Base-by-base conservation (phyloP, 306 rosid genomes). In the Ormosia semicastrata region DNA sequence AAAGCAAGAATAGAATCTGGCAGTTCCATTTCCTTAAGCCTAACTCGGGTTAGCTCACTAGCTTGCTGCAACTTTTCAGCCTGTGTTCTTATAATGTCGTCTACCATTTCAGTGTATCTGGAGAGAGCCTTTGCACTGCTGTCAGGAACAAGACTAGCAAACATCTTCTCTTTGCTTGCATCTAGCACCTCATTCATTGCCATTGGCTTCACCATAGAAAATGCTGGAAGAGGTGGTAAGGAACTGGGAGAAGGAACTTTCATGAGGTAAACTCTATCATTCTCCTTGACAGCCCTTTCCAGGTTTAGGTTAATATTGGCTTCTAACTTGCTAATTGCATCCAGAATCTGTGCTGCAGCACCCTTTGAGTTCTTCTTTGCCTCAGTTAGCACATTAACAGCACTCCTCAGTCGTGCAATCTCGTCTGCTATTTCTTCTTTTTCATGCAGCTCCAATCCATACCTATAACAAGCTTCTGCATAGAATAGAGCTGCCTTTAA, bases 11-110 rank as follows among this genome's bases (percentile, higher is more conserved):
- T 92, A 59, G 98, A 95, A 69, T 95, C 99, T 0, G 99, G 98
- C 74, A 95, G 90, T 66, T 95, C 99, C 98, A 95, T 93, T 81
- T 95, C 98, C 96, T 93, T 95, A 24, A 95, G 98, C 93, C 89
- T 90, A 37, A 95, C 97, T 60, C 98, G 89, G 54, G 99, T 95
- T 34, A 95, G 90, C 82, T 95, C 99, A 59, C 99, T 95, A 64
- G 99, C 99, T 79, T 92, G 96, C 86, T 95, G 98, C 74, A 95
- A 82, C 66, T 95, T 95, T 72, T 95, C 99, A 76, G 99, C 97
- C 70, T 95, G 98, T 11, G 91, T 89, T 85, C 99, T 91, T 80
- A 95, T 95, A 77, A 95, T 85, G 7, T 89, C 90, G 58, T 95
- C 99, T 8, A 92, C 98, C 96, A 95, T 90, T 86, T 95, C 99